Evolutionary conservation across 352 stramenopile species (phyloP).

Genomic region (Phytophthora foliorum): DNA sequence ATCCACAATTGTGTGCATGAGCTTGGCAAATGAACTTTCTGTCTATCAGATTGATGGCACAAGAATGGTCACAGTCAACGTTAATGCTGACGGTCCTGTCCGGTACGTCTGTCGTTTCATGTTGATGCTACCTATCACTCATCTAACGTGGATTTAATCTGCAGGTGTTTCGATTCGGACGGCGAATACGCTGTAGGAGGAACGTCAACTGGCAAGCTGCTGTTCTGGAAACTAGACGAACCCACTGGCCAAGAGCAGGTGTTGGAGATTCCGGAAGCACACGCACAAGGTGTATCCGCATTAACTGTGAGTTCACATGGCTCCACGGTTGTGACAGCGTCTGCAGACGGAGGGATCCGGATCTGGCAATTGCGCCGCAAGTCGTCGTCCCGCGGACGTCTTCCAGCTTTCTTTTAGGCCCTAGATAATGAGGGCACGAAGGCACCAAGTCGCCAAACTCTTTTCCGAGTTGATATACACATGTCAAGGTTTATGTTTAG

Average conservation of each 20-base stretch:
- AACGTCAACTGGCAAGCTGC: slow-evolving; percentile 75
- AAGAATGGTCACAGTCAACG: slow-evolving; percentile 64
- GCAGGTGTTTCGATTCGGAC: slow-evolving; percentile 83
- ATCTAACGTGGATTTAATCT: slow-evolving; percentile 2
- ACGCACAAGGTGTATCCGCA: slow-evolving; percentile 69
- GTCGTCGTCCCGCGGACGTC: slow-evolving; percentile 49
- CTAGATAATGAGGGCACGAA: background rate
- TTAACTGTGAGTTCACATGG: slow-evolving; percentile 73
- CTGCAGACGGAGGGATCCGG: slow-evolving; percentile 73
- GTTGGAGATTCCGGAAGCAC: slow-evolving; percentile 79
- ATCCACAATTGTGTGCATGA: slow-evolving; percentile 71
- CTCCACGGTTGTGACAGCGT: slow-evolving; percentile 62
- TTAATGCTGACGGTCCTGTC: slow-evolving; percentile 67
- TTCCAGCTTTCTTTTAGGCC: slow-evolving; percentile 68
- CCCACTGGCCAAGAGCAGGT: slow-evolving; percentile 68
- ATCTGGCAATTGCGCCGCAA: slow-evolving; percentile 85
- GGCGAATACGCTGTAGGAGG: slow-evolving; percentile 81
- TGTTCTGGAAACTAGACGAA: slow-evolving; percentile 89
- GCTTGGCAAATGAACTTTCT: slow-evolving; percentile 73
- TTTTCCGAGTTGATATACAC: background rate
- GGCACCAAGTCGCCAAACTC: background rate
- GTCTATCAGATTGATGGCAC: slow-evolving; percentile 73
- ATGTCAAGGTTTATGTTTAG: slow-evolving; percentile 9
- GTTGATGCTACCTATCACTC: background rate
- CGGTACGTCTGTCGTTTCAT: slow-evolving; percentile 43